These are phyloP conservation scores for Fomitiporia mediterranea DNA, from an alignment of 1,284 basidiomycete species.

Conservation along the genomic window DNA sequence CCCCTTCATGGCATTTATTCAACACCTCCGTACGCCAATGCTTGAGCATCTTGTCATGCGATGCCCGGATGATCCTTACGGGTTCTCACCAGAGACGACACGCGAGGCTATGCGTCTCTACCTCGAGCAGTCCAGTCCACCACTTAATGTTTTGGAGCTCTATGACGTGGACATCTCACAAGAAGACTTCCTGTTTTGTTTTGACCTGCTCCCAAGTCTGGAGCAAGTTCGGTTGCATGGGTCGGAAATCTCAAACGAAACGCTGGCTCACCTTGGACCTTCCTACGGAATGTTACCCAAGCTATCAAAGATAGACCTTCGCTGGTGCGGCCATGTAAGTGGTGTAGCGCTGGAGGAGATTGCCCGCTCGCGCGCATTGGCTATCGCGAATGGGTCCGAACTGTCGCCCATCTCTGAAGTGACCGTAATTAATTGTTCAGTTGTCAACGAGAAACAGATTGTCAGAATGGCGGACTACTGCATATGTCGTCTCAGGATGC, in stretches of 20 bases:
- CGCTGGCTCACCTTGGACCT: conserved; percentile 38
- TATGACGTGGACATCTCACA: conserved; percentile 49
- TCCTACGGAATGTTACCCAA: conserved; percentile 43
- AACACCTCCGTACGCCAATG: conserved; percentile 38
- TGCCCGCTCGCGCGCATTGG: conserved; percentile 35
- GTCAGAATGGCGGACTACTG: conserved; percentile 45
- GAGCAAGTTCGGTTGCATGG: conserved; percentile 54
- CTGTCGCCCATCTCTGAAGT: conserved; percentile 37
- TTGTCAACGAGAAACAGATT: conserved; percentile 52
- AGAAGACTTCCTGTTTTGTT: conserved; percentile 38
- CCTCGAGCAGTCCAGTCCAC: conserved; percentile 37
- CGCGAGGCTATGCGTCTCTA: conserved; percentile 38
- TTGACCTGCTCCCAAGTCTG: conserved; percentile 37
- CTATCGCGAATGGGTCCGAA: conserved; percentile 17
- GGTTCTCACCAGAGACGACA: conserved; percentile 37
- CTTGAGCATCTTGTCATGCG: conserved; percentile 45
- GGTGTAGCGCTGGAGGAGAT: conserved; percentile 49
- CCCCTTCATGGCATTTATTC: conserved; percentile 13
- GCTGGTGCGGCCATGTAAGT: conserved; percentile 56
- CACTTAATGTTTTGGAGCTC: conserved; percentile 48
- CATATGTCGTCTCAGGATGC: conserved; percentile 45
- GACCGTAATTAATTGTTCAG: conserved; percentile 55
- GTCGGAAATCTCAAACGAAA: conserved; percentile 51
- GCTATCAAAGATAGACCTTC: conserved; percentile 47
- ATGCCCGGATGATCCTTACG: conserved; percentile 34